Conservation (phyloP, 2,329 filamentous ascomycete species). For the Xylaria sp. region DNA sequence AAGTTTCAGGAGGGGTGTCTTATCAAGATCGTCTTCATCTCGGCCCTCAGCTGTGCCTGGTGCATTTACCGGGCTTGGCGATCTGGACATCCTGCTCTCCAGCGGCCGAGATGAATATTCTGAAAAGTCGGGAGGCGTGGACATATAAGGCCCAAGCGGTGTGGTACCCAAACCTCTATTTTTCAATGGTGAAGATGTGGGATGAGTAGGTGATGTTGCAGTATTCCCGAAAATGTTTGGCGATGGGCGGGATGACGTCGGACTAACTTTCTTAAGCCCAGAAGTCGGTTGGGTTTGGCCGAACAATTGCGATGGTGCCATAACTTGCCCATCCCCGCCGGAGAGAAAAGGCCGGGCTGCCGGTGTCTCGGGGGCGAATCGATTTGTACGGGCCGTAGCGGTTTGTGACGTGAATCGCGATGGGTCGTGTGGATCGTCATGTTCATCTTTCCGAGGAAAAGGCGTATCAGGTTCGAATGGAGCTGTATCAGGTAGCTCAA, state of each 20-base stretch:
- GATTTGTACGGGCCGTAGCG: slow-evolving; percentile 36
- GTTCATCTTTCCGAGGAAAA: slow-evolving; percentile 31
- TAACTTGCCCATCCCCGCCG: slow-evolving; percentile 38
- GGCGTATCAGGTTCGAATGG: slow-evolving; percentile 30
- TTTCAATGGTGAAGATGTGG: slow-evolving; percentile 56
- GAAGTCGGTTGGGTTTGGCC: slow-evolving; percentile 61
- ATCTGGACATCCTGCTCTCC: slow-evolving; percentile 26
- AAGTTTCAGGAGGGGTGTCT: slow-evolving; percentile 25
- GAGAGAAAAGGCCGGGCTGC: slow-evolving; percentile 37
- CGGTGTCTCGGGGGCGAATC: slow-evolving; percentile 56
- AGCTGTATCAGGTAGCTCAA: slow-evolving; percentile 34
- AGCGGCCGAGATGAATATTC: slow-evolving; percentile 31
- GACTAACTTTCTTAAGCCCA: slow-evolving; percentile 55
- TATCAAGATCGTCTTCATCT: slow-evolving; percentile 24
- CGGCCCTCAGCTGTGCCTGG: slow-evolving; percentile 1
- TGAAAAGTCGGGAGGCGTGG: slow-evolving; percentile 49
- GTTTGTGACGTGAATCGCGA: slow-evolving; percentile 43
- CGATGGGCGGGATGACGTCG: slow-evolving; percentile 64
- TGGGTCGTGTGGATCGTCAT: slow-evolving; percentile 8
- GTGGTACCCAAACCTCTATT: slow-evolving; percentile 55
- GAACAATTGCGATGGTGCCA: slow-evolving; percentile 59
- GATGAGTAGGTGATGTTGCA: slow-evolving; percentile 52
- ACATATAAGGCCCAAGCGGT: slow-evolving; percentile 48
- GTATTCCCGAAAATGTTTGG: slow-evolving; percentile 52
- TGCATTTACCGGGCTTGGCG: slow-evolving; percentile 23